Evolutionary conservation across 768 basidiomycete species (phyloP).

Genomic region (Jaapia argillacea): DNA sequence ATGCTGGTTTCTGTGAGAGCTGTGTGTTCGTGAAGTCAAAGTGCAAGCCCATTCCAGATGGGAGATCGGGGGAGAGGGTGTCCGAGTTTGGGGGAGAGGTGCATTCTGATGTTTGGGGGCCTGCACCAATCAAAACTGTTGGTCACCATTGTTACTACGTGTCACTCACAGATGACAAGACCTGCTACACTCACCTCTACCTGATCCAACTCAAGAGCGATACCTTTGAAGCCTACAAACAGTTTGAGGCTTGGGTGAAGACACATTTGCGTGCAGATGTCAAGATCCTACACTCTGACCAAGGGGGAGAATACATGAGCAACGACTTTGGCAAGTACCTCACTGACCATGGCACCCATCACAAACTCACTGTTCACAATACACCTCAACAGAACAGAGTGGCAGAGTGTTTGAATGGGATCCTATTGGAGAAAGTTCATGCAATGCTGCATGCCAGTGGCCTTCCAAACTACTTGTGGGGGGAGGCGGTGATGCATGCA

Average conservation of each 20-base stretch:
- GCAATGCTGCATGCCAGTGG: constrained; percentile 15
- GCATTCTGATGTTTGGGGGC: neutral
- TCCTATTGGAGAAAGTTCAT: constrained; percentile 11
- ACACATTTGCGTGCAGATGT: too few relatives aligned
- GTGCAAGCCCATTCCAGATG: too few relatives aligned
- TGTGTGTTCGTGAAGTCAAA: too few relatives aligned
- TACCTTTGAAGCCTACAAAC: neutral
- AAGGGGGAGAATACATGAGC: constrained; percentile 14
- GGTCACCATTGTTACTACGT: neutral
- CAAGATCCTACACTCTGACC: constrained; percentile 15
- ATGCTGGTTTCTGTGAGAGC: too few relatives aligned
- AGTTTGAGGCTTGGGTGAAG: neutral
- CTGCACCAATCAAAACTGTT: neutral
- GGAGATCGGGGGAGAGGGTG: too few relatives aligned
- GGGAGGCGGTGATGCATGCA: constrained; percentile 15
- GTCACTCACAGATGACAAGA: constrained; percentile 1
- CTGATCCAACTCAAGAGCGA: neutral
- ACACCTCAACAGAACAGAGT: constrained; percentile 17
- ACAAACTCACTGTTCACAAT: constrained; percentile 10
- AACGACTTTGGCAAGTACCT: constrained; percentile 9
- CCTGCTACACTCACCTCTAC: too few relatives aligned
- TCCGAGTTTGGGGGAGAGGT: too few relatives aligned
- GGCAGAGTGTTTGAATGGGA: constrained; percentile 21
- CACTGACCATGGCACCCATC: constrained; percentile 6
- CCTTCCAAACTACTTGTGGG: constrained; percentile 18